Percentiles rank a stretch among this genome's conserved stretches.
phyloP scores from a whole-genome alignment of 2,329 filamentous ascomycete species.

The Cladophialophora exuberans region DNA sequence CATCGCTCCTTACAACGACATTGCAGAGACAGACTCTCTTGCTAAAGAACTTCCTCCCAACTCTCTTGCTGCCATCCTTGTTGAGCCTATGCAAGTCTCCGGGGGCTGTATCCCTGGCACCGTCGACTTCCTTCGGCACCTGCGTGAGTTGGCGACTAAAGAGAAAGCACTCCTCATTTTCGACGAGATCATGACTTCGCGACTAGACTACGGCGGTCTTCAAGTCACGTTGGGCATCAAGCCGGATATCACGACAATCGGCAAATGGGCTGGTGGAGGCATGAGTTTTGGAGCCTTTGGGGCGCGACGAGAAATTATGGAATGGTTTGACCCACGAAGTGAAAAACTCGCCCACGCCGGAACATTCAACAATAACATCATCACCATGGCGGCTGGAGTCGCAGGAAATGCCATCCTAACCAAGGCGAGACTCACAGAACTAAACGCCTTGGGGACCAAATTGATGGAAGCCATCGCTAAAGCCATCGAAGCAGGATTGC shows the following conservation, averaged over 20 bases:
- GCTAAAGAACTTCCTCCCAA: constrained; percentile 42
- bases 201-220: constrained; percentile 57
- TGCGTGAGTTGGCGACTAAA: constrained; percentile 54
- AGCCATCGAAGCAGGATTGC: constrained; percentile 4
- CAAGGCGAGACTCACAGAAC: constrained; percentile 19
- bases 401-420: constrained; percentile 38
- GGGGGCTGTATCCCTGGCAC: constrained; percentile 60
- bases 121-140: constrained; percentile 54
- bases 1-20: constrained; percentile 65
- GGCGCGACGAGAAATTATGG: constrained; percentile 62
- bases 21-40: constrained; percentile 50
- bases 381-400: constrained; percentile 62
- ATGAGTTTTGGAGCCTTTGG: constrained; percentile 70
- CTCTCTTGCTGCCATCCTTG: constrained; percentile 63
- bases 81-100: constrained; percentile 68
- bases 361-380: constrained; percentile 69
- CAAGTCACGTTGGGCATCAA: constrained; percentile 38
- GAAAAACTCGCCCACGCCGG: constrained; percentile 58
- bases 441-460: constrained; percentile 35
- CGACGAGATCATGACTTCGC: constrained; percentile 73
- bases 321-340: constrained; percentile 54
- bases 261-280: constrained; percentile 69
- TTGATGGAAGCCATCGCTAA: constrained; percentile 1
- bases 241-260: constrained; percentile 66
- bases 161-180: constrained; percentile 64